Percentiles rank a stretch among this genome's conserved stretches.
Conservation (phyloP, 2,329 filamentous ascomycete genomes). For the Epichloe aotearoae region DNA sequence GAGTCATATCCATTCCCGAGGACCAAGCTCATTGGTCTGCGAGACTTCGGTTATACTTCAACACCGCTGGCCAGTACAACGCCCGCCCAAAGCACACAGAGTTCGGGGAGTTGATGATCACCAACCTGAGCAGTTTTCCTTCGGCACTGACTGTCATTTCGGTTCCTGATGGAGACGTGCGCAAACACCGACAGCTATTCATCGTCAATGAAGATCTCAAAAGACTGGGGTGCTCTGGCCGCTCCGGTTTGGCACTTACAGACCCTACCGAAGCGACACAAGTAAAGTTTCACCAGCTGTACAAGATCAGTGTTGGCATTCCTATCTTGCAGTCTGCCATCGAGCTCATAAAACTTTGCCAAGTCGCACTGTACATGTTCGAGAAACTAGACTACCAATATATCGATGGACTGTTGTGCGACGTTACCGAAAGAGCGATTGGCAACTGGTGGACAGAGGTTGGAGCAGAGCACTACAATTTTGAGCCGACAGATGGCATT, state of each 20-base stretch:
- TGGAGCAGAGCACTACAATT: conserved; percentile 80
- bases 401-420: conserved; percentile 82
- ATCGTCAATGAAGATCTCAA: conserved; percentile 93
- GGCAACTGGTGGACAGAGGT: conserved; percentile 95
- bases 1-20: conserved; percentile 68
- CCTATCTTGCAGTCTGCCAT: conserved; percentile 66
- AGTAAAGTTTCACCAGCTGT: conserved; percentile 84
- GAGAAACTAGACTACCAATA: conserved; percentile 79
- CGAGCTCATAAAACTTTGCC: conserved; percentile 83
- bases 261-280: conserved; percentile 69
- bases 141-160: conserved; percentile 85
- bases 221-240: conserved; percentile 78
- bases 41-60: conserved; percentile 70
- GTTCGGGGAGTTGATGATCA: conserved; percentile 80
- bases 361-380: conserved; percentile 78
- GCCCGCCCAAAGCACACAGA: conserved; percentile 70
- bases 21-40: conserved; percentile 72
- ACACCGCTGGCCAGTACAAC: conserved; percentile 72
- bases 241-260: conserved; percentile 70
- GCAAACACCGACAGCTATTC: conserved; percentile 67
- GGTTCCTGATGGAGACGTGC: conserved; percentile 75
- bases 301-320: conserved; percentile 74
- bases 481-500: conserved; percentile 85
- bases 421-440: conserved; percentile 80
- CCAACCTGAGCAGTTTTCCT: conserved; percentile 83